phyloP scores from a whole-genome alignment of 176 grass and related monocot genomes.

The Thinopyrum elongatum region DNA sequence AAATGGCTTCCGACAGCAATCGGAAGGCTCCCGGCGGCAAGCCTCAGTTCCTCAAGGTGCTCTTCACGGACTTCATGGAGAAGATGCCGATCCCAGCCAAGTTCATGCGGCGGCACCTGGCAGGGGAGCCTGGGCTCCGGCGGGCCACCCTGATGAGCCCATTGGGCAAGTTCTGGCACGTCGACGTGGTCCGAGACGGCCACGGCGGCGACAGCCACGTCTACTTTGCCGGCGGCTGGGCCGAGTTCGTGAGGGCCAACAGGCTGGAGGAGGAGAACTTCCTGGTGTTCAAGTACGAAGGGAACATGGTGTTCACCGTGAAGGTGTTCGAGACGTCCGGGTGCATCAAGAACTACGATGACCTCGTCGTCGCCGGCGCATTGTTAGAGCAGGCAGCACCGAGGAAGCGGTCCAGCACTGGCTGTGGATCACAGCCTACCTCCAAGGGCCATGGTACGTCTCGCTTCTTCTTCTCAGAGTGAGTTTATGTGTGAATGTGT shows the following conservation, averaged over 20 bases:
- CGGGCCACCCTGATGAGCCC: conserved; percentile 12
- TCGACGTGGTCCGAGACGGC: background rate
- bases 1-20: background rate
- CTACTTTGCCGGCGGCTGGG: background rate
- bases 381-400: background rate
- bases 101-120: background rate
- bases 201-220: background rate
- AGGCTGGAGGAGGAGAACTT: conserved; percentile 14
- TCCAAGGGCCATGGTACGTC: background rate
- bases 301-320: conserved; percentile 18
- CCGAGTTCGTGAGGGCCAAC: conserved; percentile 10
- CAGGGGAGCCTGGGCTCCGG: background rate
- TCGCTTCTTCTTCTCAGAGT: background rate
- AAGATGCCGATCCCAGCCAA: background rate
- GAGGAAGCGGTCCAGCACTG: background rate
- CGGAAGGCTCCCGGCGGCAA: conserved; percentile 12
- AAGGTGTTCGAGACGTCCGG: background rate
- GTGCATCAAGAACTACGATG: background rate
- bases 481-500: background rate
- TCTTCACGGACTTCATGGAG: conserved; percentile 9
- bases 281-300: conserved; percentile 32
- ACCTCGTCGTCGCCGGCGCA: background rate
- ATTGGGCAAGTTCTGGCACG: conserved; percentile 15
- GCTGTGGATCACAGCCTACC: background rate
- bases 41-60: conserved; percentile 21